phyloP scores from a whole-genome alignment of 345 rosid species.

The Camelina neglecta region DNA sequence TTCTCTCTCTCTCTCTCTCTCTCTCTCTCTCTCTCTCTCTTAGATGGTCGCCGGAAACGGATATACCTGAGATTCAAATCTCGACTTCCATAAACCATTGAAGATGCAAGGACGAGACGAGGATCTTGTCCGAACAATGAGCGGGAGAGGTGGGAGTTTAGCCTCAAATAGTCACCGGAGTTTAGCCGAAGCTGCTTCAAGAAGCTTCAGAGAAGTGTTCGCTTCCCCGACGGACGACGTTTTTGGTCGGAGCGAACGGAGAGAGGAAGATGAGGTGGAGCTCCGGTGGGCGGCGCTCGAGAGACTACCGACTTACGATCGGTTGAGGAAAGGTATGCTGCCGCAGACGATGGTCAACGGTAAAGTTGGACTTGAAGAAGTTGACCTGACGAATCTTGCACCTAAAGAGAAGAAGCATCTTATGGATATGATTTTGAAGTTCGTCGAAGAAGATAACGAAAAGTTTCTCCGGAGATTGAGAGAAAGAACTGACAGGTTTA shows the following conservation, averaged over 20 bases:
- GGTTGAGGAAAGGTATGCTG: constrained; percentile 74
- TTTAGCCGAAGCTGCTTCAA: constrained; percentile 43
- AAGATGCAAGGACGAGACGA: constrained; percentile 55
- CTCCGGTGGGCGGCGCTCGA: constrained; percentile 95
- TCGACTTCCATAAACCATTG: background rate
- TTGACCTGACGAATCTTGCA: constrained; percentile 64
- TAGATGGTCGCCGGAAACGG: constrained; percentile 8
- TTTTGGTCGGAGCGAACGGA: constrained; percentile 48
- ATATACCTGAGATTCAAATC: constrained; percentile 27
- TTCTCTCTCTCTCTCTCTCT: background rate
- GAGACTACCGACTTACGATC: constrained; percentile 84
- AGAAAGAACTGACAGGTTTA: constrained; percentile 71
- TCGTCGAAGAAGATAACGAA: constrained; percentile 83
- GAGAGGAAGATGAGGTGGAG: constrained; percentile 75
- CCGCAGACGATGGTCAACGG: constrained; percentile 61
- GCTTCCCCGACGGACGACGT: constrained; percentile 43
- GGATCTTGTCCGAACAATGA: constrained; percentile 60
- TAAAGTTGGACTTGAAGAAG: constrained; percentile 53
- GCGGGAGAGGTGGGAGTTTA: constrained; percentile 54
- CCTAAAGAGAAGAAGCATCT: constrained; percentile 67
- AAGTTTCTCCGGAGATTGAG: constrained; percentile 65
- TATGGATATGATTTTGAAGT: constrained; percentile 64
- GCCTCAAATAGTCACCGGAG: constrained; percentile 57
- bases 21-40: background rate
- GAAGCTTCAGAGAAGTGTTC: constrained; percentile 64